Evolutionary conservation across 1,284 basidiomycete genomes (phyloP).

Genomic region (Ustilago crameri): DNA sequence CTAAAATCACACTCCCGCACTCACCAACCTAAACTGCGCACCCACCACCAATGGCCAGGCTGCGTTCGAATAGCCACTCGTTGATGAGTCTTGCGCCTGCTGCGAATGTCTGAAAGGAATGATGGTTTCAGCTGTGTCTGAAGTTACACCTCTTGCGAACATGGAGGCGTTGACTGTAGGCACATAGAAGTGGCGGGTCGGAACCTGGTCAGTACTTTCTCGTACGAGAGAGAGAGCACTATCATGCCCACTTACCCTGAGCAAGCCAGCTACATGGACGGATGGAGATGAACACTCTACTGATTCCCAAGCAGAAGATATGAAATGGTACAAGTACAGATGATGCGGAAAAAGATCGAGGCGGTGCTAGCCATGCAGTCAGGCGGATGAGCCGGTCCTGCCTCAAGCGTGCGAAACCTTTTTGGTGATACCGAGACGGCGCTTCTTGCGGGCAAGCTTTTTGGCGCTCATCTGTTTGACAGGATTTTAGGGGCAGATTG

Average conservation of each 20-base stretch:
- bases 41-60: no score
- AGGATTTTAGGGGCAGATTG: not conserved
- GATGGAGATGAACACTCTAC: no score
- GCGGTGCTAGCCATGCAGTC: not conserved
- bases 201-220: not conserved
- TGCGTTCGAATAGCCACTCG: no score
- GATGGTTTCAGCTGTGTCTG: not conserved
- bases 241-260: no score
- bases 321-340: slow-evolving; percentile 33
- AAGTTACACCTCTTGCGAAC: not conserved
- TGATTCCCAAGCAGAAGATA: not conserved
- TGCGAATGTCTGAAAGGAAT: not conserved
- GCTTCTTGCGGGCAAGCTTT: slow-evolving; percentile 49
- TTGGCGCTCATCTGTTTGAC: slow-evolving; percentile 54
- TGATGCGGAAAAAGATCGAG: not conserved
- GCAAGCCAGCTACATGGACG: not conserved
- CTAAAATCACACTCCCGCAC: not conserved
- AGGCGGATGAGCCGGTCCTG: not conserved
- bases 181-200: no score
- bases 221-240: slow-evolving; percentile 7
- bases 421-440: slow-evolving; percentile 54
- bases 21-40: no score
- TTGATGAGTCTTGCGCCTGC: not conserved
- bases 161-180: no score
- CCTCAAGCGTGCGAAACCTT: slow-evolving; percentile 48